Base-by-base conservation (phyloP, 495 filamentous ascomycete genomes). In the Penicillium samsonianum region DNA sequence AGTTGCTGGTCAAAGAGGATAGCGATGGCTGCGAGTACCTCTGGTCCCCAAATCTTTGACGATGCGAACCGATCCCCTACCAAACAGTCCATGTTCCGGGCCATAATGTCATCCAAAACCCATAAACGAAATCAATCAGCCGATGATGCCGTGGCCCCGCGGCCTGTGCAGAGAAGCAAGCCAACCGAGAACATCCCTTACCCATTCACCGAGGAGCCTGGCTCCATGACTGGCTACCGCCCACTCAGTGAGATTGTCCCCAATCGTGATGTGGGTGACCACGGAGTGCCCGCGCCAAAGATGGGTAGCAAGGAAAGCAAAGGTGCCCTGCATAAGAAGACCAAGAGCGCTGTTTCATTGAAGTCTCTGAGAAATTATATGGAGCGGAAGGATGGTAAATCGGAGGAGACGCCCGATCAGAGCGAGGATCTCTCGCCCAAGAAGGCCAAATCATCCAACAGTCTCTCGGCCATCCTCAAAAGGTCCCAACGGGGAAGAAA, bases 381-480 rank as follows among this genome's bases (percentile, higher is more conserved):
- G 70, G 73, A 82, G 55, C 80, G 84, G 67, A 74, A 71, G 57
- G 72, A 82, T 68, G 72, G 68, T 61, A 73, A 82, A 63, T 75
- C 76, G 48, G 72, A 70, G 45, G 80, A 82, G 7, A 20, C 43
- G 16, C 62, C 68, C 20, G 69, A 69, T n/a, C 62, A 69, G 16
- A 55, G 61, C 22, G 60, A 62, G 4, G 67, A 75, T 3, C 70
- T 69, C 38, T 88, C 84, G 55, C 85, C 87, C 7, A 92, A 92
- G 71, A 95, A 93, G 78, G 82, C 84, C 17, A 96, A 95, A 64
- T 95, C 91, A 0, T 80, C 89, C 5, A 91, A 89, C 45, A 92
- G 89, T 65, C 77, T 96, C 5, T 81, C 84, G 0, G 86, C 79
- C 4, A 81, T 80, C 28, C 55, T 80, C 44, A 76, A 77, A 48